Conservation (phyloP, 257 asterid genomes). For the Salvia miltiorrhiza region DNA sequence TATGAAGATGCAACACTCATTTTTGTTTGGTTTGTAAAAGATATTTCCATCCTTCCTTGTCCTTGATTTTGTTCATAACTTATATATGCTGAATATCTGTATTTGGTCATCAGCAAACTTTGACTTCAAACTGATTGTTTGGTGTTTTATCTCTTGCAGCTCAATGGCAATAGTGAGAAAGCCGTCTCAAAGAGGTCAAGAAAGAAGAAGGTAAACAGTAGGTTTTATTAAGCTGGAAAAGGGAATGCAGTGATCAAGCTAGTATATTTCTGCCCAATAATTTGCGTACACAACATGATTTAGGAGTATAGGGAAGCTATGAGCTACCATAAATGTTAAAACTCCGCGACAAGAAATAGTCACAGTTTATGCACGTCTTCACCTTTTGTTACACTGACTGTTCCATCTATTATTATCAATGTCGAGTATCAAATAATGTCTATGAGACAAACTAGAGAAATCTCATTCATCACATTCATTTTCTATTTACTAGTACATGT, state of each 20-base stretch:
- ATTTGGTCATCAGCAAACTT: neutral
- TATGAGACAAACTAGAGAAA: neutral
- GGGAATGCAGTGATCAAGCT: neutral
- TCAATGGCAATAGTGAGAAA: conserved; percentile 35
- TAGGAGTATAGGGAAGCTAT: neutral
- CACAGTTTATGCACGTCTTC: neutral
- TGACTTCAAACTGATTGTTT: conserved; percentile 1
- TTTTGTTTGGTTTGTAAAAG: neutral
- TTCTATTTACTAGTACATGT: neutral
- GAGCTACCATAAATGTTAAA: neutral
- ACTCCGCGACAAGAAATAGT: neutral
- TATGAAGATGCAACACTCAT: conserved; percentile 2
- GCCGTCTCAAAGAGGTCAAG: conserved; percentile 46
- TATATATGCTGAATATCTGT: neutral
- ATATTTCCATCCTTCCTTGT: neutral
- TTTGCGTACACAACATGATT: neutral
- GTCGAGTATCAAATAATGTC: neutral
- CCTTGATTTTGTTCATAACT: neutral
- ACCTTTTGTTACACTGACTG: neutral
- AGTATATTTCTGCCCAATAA: neutral
- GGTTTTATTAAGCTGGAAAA: neutral
- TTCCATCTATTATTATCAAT: neutral
- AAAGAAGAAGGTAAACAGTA: conserved; percentile 63
- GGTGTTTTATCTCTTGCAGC: conserved; percentile 32
- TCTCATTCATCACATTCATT: neutral